Conservation (phyloP, 139 green algal genomes). For the Astrephomene gubernaculifera region DNA sequence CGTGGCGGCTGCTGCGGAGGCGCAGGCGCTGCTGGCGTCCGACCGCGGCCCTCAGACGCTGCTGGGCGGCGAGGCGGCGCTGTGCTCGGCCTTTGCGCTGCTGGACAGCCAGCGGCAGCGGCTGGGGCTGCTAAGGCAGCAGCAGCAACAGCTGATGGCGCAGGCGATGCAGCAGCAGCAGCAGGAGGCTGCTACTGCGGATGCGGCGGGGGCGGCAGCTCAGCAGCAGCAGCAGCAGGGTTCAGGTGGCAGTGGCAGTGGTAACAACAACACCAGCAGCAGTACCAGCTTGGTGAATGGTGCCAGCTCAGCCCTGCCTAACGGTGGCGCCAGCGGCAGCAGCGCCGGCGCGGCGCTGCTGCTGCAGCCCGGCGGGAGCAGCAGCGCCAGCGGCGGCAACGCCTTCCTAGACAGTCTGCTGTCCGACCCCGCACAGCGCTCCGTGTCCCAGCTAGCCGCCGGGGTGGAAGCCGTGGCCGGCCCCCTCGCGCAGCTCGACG, state of each 20-base stretch:
- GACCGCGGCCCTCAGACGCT: constrained; percentile 12
- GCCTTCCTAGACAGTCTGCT: constrained; percentile 36
- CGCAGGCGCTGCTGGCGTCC: constrained; percentile 5
- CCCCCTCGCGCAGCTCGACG: background rate
- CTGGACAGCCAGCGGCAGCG: constrained; percentile 21
- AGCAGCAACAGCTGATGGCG: too few relatives aligned
- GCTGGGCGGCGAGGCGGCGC: background rate
- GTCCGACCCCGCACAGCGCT: constrained; percentile 22
- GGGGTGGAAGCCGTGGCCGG: background rate
- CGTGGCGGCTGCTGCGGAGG: background rate
- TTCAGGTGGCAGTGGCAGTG: too few relatives aligned
- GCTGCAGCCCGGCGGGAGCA: background rate
- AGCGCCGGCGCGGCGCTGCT: background rate
- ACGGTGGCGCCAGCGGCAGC: background rate
- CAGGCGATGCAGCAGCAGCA: background rate
- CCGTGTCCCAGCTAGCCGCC: constrained; percentile 4
- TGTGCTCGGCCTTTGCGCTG: constrained; percentile 4
- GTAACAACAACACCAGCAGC: background rate
- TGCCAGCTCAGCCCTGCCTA: too few relatives aligned
- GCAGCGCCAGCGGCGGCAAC: background rate
- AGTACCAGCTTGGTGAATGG: too few relatives aligned
- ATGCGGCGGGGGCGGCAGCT: background rate
- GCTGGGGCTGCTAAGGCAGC: background rate
- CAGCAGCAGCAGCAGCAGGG: too few relatives aligned
- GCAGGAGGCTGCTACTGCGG: background rate